Evolutionary conservation across 176 grass and related monocot genomes (phyloP), one percentile per base, ranked within the genome.

Genomic region (Triticum timopheevii): DNA sequence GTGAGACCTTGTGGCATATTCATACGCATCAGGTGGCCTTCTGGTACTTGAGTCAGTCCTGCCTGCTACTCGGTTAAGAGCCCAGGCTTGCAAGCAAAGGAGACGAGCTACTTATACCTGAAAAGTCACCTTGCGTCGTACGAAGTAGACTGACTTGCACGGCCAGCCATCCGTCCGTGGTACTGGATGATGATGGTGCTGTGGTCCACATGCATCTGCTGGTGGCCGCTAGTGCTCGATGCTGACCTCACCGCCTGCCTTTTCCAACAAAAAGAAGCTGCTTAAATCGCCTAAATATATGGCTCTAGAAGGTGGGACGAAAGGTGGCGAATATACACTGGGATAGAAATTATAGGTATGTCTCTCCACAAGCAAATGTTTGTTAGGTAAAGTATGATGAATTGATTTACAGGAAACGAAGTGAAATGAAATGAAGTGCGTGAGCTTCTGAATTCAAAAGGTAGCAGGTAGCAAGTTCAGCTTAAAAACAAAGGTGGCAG

Each of bases 141-240:
- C 86, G 84, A 90, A 83, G 44, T 49, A 80, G 87, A 87, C 87
- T 83, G 84, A 85, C 87, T 40, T 94, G 93, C 93, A 92, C 87
- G 85, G 82, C 23, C 23, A 45, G 72, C 71, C 81, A 24, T 83
- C 93, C 85, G 17, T 84, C 87, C 85, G 88, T 86, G 87, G 85
- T 90, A 85, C 79, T 92, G 80, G 86, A 80, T 70, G 68, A 73
- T 83, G 80, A 76, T 65, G 52, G 78, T 88, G 92, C 79, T 80
- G 27, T 71, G 62, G 19, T 62, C 82, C 90, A 75, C 42, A 70
- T 66, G 15, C 52, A 36, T 79, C 86, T 78, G 54, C 61, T 87
- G 62, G 50, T 71, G 54, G 27, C 79, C 22, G 66, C 10, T 78
- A 81, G 87, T 87, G 88, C 88, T 76, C 78, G 68, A 65, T 40